These are phyloP conservation scores for Eucalyptus curtisii DNA, from an alignment of 345 rosid genomes.

Conservation along the genomic window DNA sequence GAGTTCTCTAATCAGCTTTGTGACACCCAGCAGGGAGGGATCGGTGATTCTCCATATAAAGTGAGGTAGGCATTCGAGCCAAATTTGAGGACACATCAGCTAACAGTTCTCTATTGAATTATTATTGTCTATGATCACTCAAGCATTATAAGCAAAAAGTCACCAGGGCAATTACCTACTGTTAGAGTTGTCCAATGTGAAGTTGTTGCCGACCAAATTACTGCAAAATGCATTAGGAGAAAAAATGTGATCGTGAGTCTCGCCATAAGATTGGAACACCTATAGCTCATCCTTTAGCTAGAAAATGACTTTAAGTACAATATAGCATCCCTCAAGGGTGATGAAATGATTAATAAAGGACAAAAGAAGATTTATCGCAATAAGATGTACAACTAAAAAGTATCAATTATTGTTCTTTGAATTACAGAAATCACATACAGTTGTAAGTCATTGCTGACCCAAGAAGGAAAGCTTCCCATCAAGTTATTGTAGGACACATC, in stretches of 20 bases:
- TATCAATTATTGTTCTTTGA: not conserved
- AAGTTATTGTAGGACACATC: conserved; percentile 74
- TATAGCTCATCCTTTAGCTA: not conserved
- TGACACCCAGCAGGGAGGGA: not conserved
- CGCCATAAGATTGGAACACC: not conserved
- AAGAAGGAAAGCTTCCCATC: conserved; percentile 55
- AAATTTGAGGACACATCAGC: not conserved
- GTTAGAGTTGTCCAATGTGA: conserved; percentile 26
- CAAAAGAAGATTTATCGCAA: not conserved
- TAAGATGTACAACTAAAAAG: not conserved
- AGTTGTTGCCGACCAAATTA: conserved; percentile 65
- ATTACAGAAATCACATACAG: conserved; percentile 24
- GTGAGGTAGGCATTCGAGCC: not conserved
- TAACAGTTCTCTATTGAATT: not conserved
- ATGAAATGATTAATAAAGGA: not conserved
- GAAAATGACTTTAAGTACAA: not conserved
- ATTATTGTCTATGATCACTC: not conserved
- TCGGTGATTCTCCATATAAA: not conserved
- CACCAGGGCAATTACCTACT: conserved; percentile 23
- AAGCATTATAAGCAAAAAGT: not conserved
- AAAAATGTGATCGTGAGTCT: too few relatives aligned
- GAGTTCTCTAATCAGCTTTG: too few relatives aligned
- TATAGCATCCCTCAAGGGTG: not conserved
- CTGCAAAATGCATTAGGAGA: conserved; percentile 20
- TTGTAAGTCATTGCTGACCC: conserved; percentile 32